Base-by-base conservation (phyloP, 108 stramenopile species). In the Licmophora abbreviata region DNA sequence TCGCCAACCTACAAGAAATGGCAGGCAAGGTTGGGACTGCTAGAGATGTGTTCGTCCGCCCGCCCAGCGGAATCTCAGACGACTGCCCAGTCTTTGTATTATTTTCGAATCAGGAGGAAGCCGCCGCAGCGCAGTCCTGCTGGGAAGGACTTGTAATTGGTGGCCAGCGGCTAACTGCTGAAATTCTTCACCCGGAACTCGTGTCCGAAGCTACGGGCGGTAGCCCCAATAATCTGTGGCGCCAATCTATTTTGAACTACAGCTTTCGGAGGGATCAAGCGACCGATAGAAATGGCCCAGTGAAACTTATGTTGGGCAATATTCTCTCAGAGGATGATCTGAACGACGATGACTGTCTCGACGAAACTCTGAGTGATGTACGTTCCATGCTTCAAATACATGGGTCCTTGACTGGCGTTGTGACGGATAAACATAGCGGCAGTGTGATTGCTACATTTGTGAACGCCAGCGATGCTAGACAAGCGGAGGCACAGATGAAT, bases 321-420 rank as follows among this genome's bases (percentile, higher is more conserved):
- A 63, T 86, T 31, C 52, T 91, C 28, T 73, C 68, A 6, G 69
- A 81, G n/a, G 88, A 91, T 62, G 88, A 91, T 63, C 74, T 79
- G 18, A 71, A 77, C 23, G 88, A 91, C 31, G 20, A 40, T 40
- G 15, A 7, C n/a, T 7, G 6, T 44, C 24, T 10, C 6, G 44
- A 18, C 15, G 38, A 40, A 40, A 40, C 15, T 15, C 38, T 18
- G 5, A 24, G 24, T 21, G 18, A 26, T 41, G 4, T n/a, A 1
- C 18, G 12, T 22, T 23, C 14, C n/a, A n/a, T n/a, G n/a, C n/a
- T n/a, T n/a, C n/a, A n/a, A n/a, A n/a, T n/a, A n/a, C n/a, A n/a
- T n/a, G n/a, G n/a, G n/a, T n/a, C n/a, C n/a, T n/a, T n/a, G n/a
- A n/a, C n/a, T n/a, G n/a, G n/a, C n/a, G n/a, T n/a, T n/a, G n/a